Percentiles rank a stretch among this genome's conserved stretches.
Conservation (phyloP, 352 stramenopile genomes). For the Phytopythium mirpurense region DNA sequence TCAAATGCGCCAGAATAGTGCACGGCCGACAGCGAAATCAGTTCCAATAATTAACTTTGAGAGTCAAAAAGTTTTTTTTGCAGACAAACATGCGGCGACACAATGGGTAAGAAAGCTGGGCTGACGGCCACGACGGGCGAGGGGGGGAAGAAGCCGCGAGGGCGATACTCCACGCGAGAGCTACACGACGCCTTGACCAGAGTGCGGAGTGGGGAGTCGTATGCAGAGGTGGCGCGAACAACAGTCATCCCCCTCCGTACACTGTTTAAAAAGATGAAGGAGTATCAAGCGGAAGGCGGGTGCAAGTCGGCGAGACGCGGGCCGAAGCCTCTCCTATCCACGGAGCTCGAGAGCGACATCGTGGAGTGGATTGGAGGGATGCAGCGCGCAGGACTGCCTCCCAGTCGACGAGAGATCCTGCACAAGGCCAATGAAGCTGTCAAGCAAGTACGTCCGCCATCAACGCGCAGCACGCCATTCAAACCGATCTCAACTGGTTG, state of each 20-base stretch:
- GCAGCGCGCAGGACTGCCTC: background rate
- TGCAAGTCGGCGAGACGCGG: background rate
- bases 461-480: background rate
- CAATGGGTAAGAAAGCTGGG: background rate
- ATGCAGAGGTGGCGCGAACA: background rate
- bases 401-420: background rate
- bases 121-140: background rate
- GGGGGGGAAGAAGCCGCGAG: background rate
- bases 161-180: background rate
- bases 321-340: background rate
- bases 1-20: background rate
- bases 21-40: background rate
- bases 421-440: background rate
- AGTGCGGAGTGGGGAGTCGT: background rate
- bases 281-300: too few species aligned
- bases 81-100: background rate
- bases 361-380: constrained; percentile 8
- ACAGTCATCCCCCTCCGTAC: background rate
- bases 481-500: constrained; percentile 9
- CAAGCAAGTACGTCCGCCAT: background rate
- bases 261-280: constrained; percentile 1
- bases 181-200: background rate
- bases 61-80: too few species aligned
- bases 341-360: background rate
- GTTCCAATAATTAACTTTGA: too few species aligned